These are phyloP conservation scores for Russula virescens DNA, from an alignment of 768 basidiomycete genomes.

Conservation along the genomic window DNA sequence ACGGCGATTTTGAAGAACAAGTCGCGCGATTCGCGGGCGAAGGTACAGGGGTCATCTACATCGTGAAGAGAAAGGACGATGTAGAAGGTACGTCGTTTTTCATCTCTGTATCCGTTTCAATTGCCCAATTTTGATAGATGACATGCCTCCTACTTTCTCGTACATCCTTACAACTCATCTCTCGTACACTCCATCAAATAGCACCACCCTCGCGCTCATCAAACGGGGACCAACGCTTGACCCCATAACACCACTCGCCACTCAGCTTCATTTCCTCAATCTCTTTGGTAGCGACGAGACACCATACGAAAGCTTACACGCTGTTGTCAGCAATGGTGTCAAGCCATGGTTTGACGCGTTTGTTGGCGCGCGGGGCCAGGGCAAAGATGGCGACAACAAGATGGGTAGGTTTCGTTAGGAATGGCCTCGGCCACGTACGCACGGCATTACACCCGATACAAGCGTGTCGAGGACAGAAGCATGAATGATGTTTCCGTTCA, in stretches of 20 bases:
- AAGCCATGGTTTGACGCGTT: conserved; percentile 99
- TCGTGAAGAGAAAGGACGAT: conserved; percentile 73
- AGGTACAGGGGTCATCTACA: conserved; percentile 71
- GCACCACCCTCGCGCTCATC: conserved; percentile 89
- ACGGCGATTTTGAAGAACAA: conserved; percentile 68
- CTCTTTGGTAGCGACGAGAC: conserved; percentile 85
- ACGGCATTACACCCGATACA: background rate
- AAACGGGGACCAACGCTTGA: conserved; percentile 85
- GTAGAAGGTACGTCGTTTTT: conserved; percentile 50
- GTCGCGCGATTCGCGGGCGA: conserved; percentile 73
- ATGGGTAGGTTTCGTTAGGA: conserved; percentile 49
- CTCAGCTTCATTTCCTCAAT: conserved; percentile 88
- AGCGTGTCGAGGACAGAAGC: background rate
- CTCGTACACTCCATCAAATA: conserved; percentile 71
- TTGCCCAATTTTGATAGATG: conserved; percentile 43
- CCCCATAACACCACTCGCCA: conserved; percentile 67
- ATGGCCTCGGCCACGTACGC: background rate
- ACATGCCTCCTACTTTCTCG: conserved; percentile 52
- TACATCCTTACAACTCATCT: conserved; percentile 70
- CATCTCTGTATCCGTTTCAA: background rate
- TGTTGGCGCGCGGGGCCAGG: conserved; percentile 73
- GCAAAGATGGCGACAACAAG: conserved; percentile 74
- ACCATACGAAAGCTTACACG: conserved; percentile 93
- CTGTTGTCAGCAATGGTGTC: conserved; percentile 90
- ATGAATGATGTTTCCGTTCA: too few relatives aligned